A percentile compares a stretch with the other conserved stretches of the same genome.
Evolutionary conservation across 495 filamentous ascomycete genomes (phyloP).

Genomic region (Tuber brumale): DNA sequence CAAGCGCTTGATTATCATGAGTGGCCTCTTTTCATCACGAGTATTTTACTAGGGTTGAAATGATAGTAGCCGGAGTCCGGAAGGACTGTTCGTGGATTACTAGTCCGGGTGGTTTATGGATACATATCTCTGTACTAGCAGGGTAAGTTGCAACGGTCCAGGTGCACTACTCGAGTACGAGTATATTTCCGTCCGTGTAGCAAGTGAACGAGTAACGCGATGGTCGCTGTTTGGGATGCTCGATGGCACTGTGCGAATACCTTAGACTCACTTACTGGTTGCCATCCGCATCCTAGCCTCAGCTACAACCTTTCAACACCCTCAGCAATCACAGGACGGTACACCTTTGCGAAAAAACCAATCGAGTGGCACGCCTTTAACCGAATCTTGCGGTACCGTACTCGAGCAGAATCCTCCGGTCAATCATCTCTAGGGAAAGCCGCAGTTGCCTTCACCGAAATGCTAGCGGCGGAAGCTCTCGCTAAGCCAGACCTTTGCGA

Average conservation of each 20-base stretch:
- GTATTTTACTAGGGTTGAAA: background rate
- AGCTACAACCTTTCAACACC: background rate
- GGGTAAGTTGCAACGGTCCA: background rate
- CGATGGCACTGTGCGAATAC: no score
- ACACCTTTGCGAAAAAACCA: background rate
- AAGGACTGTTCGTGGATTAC: background rate
- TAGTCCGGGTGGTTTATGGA: background rate
- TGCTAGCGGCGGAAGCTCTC: background rate
- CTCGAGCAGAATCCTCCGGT: background rate
- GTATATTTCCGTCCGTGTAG: background rate
- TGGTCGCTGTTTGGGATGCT: background rate
- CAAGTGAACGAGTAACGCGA: background rate
- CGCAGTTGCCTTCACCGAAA: background rate
- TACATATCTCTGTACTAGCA: background rate
- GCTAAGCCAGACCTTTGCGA: slow-evolving; percentile 27
- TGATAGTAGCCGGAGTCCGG: no score
- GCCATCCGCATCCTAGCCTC: background rate
- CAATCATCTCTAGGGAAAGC: background rate
- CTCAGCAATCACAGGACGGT: background rate
- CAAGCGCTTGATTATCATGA: background rate
- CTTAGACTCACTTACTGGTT: background rate
- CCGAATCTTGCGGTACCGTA: background rate
- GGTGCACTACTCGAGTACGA: background rate
- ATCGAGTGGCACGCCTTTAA: background rate
- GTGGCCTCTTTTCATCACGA: background rate